A percentile compares a stretch with the other conserved stretches of the same genome.
These are phyloP conservation scores for Aspergillus sp. DNA, from an alignment of 2,329 filamentous ascomycete species.

Conservation along the genomic window DNA sequence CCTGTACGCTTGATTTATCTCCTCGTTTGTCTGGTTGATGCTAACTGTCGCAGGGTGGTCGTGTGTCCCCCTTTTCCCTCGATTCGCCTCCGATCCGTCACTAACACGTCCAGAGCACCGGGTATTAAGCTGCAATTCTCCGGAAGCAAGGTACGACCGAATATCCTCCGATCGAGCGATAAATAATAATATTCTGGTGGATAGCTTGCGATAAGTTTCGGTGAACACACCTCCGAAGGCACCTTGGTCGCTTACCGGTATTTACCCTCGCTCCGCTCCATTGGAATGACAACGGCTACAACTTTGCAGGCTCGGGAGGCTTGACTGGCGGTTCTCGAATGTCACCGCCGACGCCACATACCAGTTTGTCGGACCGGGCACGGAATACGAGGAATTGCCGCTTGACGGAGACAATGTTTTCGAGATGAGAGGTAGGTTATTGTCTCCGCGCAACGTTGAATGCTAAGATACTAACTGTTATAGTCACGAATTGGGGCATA, in stretches of 20 bases:
- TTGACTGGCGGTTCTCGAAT: constrained; percentile 66
- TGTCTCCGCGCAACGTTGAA: neutral
- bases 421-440: constrained; percentile 53
- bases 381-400: constrained; percentile 48
- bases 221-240: constrained; percentile 54
- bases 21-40: neutral
- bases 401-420: constrained; percentile 53
- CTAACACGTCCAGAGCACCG: constrained; percentile 43
- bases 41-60: constrained; percentile 53
- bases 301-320: constrained; percentile 53
- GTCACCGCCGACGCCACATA: constrained; percentile 62
- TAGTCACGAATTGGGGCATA: constrained; percentile 65
- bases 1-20: constrained; percentile 42
- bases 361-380: constrained; percentile 57
- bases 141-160: constrained; percentile 48
- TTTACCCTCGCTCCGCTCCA: neutral
- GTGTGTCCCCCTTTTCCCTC: constrained; percentile 43
- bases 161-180: neutral
- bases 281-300: neutral
- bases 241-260: constrained; percentile 59
- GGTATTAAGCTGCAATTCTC: constrained; percentile 62
- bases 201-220: constrained; percentile 58
- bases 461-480: neutral
- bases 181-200: constrained; percentile 4
- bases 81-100: constrained; percentile 4